Conservation (phyloP, 495 filamentous ascomycete genomes). For the Eremomyces bilateralis region DNA sequence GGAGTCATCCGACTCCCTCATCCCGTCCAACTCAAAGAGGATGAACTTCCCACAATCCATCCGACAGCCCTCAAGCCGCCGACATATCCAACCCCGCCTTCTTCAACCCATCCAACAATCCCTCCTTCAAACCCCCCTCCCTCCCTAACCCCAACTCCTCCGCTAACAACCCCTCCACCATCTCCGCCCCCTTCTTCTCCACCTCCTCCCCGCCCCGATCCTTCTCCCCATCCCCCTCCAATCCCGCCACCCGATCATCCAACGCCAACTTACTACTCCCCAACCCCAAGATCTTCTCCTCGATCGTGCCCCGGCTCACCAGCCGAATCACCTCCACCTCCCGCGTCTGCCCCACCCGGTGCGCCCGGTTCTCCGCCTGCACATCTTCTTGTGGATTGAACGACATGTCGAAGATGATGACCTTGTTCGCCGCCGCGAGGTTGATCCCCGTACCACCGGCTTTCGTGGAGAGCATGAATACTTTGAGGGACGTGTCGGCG, state of each 20-base stretch:
- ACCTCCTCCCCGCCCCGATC: slow-evolving; percentile 23
- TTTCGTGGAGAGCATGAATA: slow-evolving; percentile 82
- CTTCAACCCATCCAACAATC: slow-evolving; percentile 18
- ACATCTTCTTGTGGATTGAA: slow-evolving; percentile 96
- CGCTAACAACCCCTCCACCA: slow-evolving; percentile 43
- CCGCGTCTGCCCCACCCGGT: slow-evolving; percentile 75
- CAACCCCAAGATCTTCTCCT: slow-evolving; percentile 76
- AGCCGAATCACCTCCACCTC: slow-evolving; percentile 74
- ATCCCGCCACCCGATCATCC: slow-evolving; percentile 60
- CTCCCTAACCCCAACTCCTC: slow-evolving; percentile 4
- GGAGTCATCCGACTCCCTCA: no score
- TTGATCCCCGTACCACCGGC: slow-evolving; percentile 93
- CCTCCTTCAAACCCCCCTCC: slow-evolving; percentile 14
- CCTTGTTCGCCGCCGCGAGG: slow-evolving; percentile 83
- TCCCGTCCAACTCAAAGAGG: no score
- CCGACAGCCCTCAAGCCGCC: slow-evolving; percentile 8
- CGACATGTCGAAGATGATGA: slow-evolving; percentile 84
- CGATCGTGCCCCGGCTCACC: slow-evolving; percentile 65
- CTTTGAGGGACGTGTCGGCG: slow-evolving; percentile 51
- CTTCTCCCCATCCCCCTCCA: slow-evolving; percentile 21
- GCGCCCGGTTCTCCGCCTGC: slow-evolving; percentile 89
- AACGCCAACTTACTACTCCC: slow-evolving; percentile 85
- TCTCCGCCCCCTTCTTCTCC: slow-evolving; percentile 35
- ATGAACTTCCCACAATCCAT: no score
- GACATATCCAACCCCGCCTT: slow-evolving; percentile 15